Evolutionary conservation across 345 rosid genomes (phyloP), one percentile per base, ranked within the genome.

Genomic region (Citrus inodora): DNA sequence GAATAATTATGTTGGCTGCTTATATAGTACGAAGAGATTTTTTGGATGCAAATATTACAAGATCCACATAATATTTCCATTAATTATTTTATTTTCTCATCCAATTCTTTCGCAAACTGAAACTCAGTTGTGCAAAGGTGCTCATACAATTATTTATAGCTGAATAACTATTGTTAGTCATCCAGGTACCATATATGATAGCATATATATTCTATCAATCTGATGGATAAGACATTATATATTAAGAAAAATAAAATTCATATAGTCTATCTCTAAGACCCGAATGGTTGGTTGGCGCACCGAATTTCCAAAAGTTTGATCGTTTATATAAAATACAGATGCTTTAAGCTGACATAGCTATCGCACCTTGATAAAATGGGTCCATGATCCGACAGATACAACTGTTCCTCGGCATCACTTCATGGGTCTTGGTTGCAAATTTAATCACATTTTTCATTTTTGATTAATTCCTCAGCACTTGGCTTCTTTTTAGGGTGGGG

Each of bases 231-330:
- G 60, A 65, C 56, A 75, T 63, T 9, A 63, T 48, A 48, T 21
- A 30, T 22, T 21, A 64, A 24, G 51, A 62, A 46, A 46, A 64
- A 75, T 46, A 14, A 9, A 17, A 63, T 75, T 30, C 25, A 28
- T 14, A 6, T 32, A 56, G 53, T 35, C 28, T 59, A 71, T 74
- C 40, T 24, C 68, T 62, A 16, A 24, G 65, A 58, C 46, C 38
- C 69, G 38, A 28, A 21, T 2, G 70, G 60, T 19, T 27, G 32
- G 24, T 48, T 32, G 71, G 71, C 59, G 51, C n/a, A 75, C 46
- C 62, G 79, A 76, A 76, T 76, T 66, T 55, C 65, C 37, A n/a
- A 67, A 76, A 76, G 79, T 53, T n/a, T 19, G 1, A 35, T 76
- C n/a, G 51, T 53, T 55, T 76, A 35, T 76, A 24, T 51, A 48